A percentile compares a stretch with the other conserved stretches of the same genome.
phyloP scores from a whole-genome alignment of 139 green algal genomes.

The Coccomyxa sp. region DNA sequence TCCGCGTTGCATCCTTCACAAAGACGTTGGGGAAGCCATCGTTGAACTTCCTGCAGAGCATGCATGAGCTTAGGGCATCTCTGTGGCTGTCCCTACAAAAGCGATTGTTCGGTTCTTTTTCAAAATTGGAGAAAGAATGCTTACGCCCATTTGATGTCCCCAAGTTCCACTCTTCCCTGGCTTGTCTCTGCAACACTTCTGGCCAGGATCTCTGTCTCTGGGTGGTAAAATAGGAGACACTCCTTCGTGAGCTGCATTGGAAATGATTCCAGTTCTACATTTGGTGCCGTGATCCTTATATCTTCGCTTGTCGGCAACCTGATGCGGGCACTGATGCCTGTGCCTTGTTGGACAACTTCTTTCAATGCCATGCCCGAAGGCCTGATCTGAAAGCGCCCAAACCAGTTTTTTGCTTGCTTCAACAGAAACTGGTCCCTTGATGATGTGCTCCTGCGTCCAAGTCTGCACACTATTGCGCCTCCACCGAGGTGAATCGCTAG shows the following conservation, averaged over 20 bases:
- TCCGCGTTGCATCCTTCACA: constrained; percentile 82
- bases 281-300: constrained; percentile 44
- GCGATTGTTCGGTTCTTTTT: neutral
- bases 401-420: too few relatives aligned
- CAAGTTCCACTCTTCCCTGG: constrained; percentile 64
- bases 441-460: too few relatives aligned
- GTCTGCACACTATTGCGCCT: too few relatives aligned
- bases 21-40: constrained; percentile 99
- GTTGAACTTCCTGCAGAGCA: constrained; percentile 67
- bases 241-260: constrained; percentile 59
- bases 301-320: neutral
- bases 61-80: neutral
- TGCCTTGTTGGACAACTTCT: too few relatives aligned
- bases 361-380: too few relatives aligned
- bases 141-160: constrained; percentile 82
- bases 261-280: constrained; percentile 35
- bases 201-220: constrained; percentile 75
- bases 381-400: too few relatives aligned
- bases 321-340: too few relatives aligned
- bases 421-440: too few relatives aligned
- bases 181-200: constrained; percentile 61
- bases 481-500: too few relatives aligned
- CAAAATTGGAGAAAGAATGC: neutral
- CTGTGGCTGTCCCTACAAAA: neutral
- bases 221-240: constrained; percentile 89